Base-by-base conservation (phyloP, 225 moss, liverwort and hornwort genomes). In the Physcomitrellopsis africana region DNA sequence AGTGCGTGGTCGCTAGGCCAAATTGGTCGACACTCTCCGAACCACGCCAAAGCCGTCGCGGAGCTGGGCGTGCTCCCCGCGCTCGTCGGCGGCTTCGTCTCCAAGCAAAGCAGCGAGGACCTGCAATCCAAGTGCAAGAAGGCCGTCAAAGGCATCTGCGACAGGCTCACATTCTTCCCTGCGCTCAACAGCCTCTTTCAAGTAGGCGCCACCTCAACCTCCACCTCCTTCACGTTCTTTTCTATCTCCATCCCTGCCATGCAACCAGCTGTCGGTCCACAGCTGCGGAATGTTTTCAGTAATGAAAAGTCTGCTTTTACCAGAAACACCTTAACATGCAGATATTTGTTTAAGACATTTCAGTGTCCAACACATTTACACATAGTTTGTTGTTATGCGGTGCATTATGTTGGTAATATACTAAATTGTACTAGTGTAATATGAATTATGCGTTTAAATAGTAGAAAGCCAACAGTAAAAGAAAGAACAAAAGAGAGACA, bases 1-100 rank as follows among this genome's bases (percentile, higher is more conserved):
- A 90, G 87, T 73, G 94, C 94, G 5, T 95, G 94, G 94, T 85
- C 94, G 9, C 59, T 95, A 0, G 92, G 94, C 2, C 91, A 95
- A 51, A 84, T 95, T 64, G 94, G 94, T 23, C 80, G 91, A 48
- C 94, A 95, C 46, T 85, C 83, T 10, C 89, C 94, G 5, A 92
- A 91, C 46, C 94, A 95, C 77, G 87, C 94, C 9, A 95, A 92
- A 55, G 89, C 87, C 0, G 86, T 92, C 26, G 94, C 94, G 3
- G 88, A 92, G 26, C 83, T 84, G 60, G 87, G 91, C 53, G 81
- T 89, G 4, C 65, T 95, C 24, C 87, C 85, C 44, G 89, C 90
- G 9, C 56, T 95, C 9, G 83, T 92, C 2, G 79, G 83, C 45
- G 73, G 76, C 9, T 92, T 91, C 46, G 79, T 89, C 55, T 92